Evolutionary conservation across 441 rosid genomes (phyloP).

Genomic region (Macaranga tanarius): DNA sequence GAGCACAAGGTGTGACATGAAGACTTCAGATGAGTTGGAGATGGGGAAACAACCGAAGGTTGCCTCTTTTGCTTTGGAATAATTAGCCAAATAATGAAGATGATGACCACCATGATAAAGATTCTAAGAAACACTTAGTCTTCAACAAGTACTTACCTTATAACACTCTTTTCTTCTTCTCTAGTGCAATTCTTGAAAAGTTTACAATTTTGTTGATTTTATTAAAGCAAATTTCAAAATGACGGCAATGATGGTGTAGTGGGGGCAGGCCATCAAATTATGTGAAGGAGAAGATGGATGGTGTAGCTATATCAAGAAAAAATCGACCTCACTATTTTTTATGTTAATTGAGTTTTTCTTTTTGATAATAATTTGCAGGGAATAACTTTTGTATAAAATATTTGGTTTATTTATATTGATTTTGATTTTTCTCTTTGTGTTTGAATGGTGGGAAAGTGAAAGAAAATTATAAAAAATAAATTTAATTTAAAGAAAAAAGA

Average conservation of each 20-base stretch:
- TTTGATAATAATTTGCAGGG: no score
- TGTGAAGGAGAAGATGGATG: constrained; percentile 76
- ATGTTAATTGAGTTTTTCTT: no score
- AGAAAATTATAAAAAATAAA: no score
- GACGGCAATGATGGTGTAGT: constrained; percentile 30
- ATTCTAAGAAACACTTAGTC: constrained; percentile 15
- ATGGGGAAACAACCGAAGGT: no score
- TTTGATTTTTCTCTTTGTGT: no score
- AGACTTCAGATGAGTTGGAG: no score
- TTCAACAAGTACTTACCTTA: constrained; percentile 26
- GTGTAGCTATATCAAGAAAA: constrained; percentile 70
- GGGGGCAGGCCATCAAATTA: constrained; percentile 40
- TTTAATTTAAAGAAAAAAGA: no score
- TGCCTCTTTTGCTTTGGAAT: constrained; percentile 37
- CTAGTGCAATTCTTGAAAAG: constrained; percentile 5
- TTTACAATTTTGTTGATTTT: background rate
- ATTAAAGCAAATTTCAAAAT: constrained; percentile 28
- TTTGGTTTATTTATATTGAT: no score
- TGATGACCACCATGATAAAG: constrained; percentile 20
- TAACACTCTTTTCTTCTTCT: background rate
- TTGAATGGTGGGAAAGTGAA: no score
- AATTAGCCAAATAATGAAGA: constrained; percentile 47
- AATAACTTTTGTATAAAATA: no score
- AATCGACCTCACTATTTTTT: constrained; percentile 49
- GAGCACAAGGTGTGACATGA: no score